phyloP scores from a whole-genome alignment of 257 asterid genomes.

The Linaria vulgaris region DNA sequence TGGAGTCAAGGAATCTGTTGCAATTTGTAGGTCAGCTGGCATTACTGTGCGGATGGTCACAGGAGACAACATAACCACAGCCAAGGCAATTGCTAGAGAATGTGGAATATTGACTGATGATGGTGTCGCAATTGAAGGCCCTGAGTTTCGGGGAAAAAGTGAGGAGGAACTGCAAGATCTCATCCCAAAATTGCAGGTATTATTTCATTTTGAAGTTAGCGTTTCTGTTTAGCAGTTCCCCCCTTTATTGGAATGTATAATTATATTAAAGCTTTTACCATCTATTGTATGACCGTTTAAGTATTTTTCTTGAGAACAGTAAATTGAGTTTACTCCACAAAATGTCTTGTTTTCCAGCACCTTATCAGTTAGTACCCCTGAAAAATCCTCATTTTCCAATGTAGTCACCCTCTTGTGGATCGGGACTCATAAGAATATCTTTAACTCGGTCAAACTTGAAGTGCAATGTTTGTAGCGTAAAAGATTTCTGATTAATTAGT shows the following conservation, averaged over 20 bases:
- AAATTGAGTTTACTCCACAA: background rate
- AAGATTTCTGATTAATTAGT: background rate
- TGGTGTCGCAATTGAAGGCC: constrained; percentile 90
- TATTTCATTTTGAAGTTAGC: background rate
- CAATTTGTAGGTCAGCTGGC: constrained; percentile 88
- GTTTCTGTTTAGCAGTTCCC: too few species aligned
- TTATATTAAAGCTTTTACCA: too few species aligned
- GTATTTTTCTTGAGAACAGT: background rate
- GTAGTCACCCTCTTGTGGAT: background rate
- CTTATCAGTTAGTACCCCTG: background rate
- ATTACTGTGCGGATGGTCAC: constrained; percentile 89
- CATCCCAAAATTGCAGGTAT: constrained; percentile 87
- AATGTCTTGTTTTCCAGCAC: background rate
- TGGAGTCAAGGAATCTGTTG: constrained; percentile 85
- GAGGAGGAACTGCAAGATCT: constrained; percentile 65
- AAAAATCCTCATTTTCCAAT: background rate
- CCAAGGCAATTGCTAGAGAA: constrained; percentile 88
- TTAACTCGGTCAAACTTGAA: background rate
- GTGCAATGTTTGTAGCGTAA: background rate
- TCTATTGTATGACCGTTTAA: too few species aligned
- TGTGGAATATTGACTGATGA: constrained; percentile 91
- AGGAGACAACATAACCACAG: constrained; percentile 88
- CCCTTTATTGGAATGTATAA: too few species aligned
- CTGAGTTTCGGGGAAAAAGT: constrained; percentile 78
- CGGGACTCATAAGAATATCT: background rate